These are phyloP conservation scores for Phytophthora cactorum DNA, from an alignment of 352 stramenopile genomes.

Conservation along the genomic window DNA sequence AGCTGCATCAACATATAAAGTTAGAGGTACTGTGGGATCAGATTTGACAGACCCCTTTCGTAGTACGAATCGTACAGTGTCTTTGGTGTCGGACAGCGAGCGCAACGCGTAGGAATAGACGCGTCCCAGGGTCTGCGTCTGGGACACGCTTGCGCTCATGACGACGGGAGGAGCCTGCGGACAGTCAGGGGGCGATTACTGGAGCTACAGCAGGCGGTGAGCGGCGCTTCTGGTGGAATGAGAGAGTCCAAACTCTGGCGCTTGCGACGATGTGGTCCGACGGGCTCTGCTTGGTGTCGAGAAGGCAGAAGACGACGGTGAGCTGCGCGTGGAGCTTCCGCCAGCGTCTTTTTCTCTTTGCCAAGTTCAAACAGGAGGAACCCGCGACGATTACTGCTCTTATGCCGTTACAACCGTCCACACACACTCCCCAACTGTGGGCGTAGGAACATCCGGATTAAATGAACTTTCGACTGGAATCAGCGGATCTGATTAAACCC, in stretches of 20 bases:
- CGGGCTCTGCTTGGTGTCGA: not conserved
- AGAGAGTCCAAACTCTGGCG: not conserved
- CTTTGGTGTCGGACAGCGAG: conserved; percentile 75
- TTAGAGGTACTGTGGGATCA: conserved; percentile 15
- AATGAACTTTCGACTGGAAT: no score
- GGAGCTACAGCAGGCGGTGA: not conserved
- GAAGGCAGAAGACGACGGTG: conserved; percentile 10
- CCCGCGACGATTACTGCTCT: no score
- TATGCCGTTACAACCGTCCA: no score
- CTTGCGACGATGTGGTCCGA: not conserved
- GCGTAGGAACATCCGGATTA: no score
- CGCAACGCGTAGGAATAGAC: conserved; percentile 68
- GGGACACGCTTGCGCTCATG: conserved; percentile 25
- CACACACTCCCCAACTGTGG: no score
- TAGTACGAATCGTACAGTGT: conserved; percentile 48
- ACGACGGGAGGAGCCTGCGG: not conserved
- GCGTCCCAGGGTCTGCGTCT: conserved; percentile 38
- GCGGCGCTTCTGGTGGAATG: not conserved
- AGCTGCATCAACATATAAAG: conserved; percentile 46
- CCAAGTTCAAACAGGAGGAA: conserved; percentile 27
- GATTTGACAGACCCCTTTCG: conserved; percentile 6
- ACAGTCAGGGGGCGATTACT: not conserved
- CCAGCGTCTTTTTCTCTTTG: conserved; percentile 27
- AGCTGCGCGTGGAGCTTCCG: not conserved
- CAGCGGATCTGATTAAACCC: no score